A percentile compares a stretch with the other conserved stretches of the same genome.
Conservation (phyloP, 2,329 filamentous ascomycete genomes). For the Graphilbum fragrans region DNA sequence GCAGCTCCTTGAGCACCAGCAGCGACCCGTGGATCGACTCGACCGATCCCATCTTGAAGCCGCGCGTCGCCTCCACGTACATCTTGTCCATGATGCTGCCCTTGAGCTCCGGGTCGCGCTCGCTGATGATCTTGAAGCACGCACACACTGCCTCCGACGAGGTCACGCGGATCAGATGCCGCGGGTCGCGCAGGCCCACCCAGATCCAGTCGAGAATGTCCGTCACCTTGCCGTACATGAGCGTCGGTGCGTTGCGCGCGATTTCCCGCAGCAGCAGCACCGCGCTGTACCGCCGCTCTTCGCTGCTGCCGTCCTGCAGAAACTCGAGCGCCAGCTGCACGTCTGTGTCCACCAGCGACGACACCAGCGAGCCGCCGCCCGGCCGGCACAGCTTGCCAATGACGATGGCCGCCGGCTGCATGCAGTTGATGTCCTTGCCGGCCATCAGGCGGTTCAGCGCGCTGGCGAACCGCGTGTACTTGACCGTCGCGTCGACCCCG, state of each 20-base stretch:
- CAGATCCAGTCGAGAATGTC: conserved; percentile 93
- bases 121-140: conserved; percentile 90
- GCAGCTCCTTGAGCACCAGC: conserved; percentile 80
- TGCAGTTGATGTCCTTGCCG: conserved; percentile 81
- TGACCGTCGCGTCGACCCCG: conserved; percentile 82
- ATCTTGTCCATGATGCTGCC: conserved; percentile 83
- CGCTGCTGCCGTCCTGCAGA: conserved; percentile 88
- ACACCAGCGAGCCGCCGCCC: conserved; percentile 86
- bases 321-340: conserved; percentile 94
- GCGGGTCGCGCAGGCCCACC: conserved; percentile 81
- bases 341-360: conserved; percentile 91
- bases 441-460: conserved; percentile 80
- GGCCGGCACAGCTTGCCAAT: conserved; percentile 84
- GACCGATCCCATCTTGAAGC: conserved; percentile 67
- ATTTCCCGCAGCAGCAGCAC: conserved; percentile 85
- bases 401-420: conserved; percentile 81
- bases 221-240: conserved; percentile 93
- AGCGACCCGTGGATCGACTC: conserved; percentile 92
- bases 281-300: conserved; percentile 86
- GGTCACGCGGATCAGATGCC: conserved; percentile 82
- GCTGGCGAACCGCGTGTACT: conserved; percentile 88
- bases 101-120: conserved; percentile 81
- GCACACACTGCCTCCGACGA: conserved; percentile 88
- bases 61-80: conserved; percentile 71
- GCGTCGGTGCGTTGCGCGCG: conserved; percentile 81